Evolutionary conservation across 2,329 filamentous ascomycete species (phyloP), one percentile per base, ranked within the genome.

Genomic region (Colletotrichum somersetense): DNA sequence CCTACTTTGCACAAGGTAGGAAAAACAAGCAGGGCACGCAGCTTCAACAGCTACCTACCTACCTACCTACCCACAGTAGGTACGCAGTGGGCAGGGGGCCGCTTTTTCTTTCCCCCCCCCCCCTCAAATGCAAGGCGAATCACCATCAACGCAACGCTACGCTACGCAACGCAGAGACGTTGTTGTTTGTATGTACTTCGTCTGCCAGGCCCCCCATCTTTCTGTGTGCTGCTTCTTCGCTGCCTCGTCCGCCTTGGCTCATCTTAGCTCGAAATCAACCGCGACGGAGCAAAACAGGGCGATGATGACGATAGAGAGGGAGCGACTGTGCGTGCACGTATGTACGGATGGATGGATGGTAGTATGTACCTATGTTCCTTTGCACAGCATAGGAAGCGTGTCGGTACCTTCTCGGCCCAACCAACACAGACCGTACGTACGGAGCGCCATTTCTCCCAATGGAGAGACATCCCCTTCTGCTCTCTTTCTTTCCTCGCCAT

Each of bases 181-280:
- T 30, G 30, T 30, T 30, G 26, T 26, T 26, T 26, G 26, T 3
- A 26, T 26, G 26, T 26, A 26, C 26, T 26, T 26, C 26, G 26
- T 26, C 26, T 30, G 30, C 30, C 30, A 30, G 30, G 30, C 30
- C 30, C 30, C 30, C 30, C 30, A 46, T 26, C 42, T 18, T n/a
- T 20, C 30, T 7, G 10, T 35, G 2, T 11, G 35, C 35, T 38
- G 35, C 11, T 14, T 23, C 23, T 16, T 52, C 44, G 23, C 38
- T 48, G 38, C 53, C 8, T 40, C 46, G 57, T 44, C 40, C 40
- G n/a, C 42, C 42, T 66, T 53, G 35, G 46, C 61, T 63, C 61
- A 63, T 38, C 44, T 63, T 53, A 53, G 46, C 61, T 53, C n/a
- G 33, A 40, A n/a, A 42, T 53, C 44, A 52, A 46, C 18, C 30